Percentiles rank a stretch among this genome's conserved stretches.
Evolutionary conservation across 139 green algal genomes (phyloP).

Genomic region (Chlorella sp.): DNA sequence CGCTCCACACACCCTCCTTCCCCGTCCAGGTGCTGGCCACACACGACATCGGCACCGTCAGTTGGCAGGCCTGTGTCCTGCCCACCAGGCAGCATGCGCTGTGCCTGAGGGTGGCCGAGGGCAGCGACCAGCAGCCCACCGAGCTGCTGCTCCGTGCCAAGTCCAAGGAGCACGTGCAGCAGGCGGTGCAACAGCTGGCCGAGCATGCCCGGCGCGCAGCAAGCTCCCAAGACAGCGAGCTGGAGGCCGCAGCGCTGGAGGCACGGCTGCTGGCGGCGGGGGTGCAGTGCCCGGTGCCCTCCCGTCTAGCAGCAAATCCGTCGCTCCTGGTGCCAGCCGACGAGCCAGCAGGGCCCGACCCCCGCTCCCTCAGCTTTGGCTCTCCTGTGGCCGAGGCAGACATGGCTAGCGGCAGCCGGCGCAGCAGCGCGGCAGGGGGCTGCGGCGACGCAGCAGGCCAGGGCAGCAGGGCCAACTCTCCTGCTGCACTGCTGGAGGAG

Average conservation of each 20-base stretch:
- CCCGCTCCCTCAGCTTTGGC: constrained; percentile 8
- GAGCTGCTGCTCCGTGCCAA: constrained; percentile 39
- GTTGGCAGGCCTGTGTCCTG: constrained; percentile 28
- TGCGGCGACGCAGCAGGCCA: not conserved
- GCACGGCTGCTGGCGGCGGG: no score
- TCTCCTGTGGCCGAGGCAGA: not conserved
- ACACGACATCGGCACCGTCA: not conserved
- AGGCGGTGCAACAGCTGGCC: not conserved
- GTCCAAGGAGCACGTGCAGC: not conserved
- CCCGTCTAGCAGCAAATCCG: no score
- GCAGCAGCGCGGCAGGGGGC: not conserved
- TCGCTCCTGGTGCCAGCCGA: no score
- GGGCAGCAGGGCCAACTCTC: not conserved
- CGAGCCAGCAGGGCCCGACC: not conserved
- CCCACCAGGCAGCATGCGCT: constrained; percentile 27
- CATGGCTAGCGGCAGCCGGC: not conserved
- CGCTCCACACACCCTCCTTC: not conserved
- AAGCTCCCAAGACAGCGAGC: no score
- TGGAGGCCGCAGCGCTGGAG: no score
- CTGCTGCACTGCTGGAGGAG: not conserved
- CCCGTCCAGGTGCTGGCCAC: constrained; percentile 16
- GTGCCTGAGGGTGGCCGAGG: constrained; percentile 4
- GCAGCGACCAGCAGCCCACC: not conserved
- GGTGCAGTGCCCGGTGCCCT: no score
- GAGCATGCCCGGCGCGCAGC: no score